These are phyloP conservation scores for Clonostachys byssicola DNA, from an alignment of 2,329 filamentous ascomycete species.

Conservation along the genomic window DNA sequence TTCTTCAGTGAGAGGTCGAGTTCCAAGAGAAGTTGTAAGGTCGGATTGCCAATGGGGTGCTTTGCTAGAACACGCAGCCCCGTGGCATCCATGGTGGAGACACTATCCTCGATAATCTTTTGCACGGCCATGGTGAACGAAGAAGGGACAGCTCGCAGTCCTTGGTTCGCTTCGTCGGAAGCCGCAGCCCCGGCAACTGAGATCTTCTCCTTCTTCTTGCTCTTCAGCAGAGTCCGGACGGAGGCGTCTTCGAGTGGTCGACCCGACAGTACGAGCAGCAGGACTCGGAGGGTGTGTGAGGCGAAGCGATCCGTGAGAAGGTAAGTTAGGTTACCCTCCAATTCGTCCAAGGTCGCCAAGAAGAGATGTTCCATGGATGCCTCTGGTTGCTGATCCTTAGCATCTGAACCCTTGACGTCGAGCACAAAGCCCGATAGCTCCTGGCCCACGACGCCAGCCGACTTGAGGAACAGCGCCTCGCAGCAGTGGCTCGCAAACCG, in stretches of 20 bases:
- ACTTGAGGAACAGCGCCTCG: constrained; percentile 84
- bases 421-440: constrained; percentile 51
- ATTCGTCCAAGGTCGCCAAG: constrained; percentile 76
- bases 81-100: constrained; percentile 70
- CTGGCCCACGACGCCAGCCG: constrained; percentile 72
- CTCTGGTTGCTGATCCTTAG: constrained; percentile 39
- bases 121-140: constrained; percentile 74
- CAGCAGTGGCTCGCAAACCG: constrained; percentile 97
- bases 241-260: constrained; percentile 68
- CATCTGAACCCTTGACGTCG: constrained; percentile 34
- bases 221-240: constrained; percentile 74
- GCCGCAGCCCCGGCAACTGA: constrained; percentile 52
- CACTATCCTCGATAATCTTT: constrained; percentile 77
- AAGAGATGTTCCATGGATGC: constrained; percentile 81
- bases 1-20: constrained; percentile 76
- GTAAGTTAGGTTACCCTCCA: constrained; percentile 80
- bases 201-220: constrained; percentile 87
- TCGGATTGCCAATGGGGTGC: constrained; percentile 87
- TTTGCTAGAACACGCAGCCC: constrained; percentile 80
- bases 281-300: constrained; percentile 82
- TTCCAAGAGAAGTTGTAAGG: constrained; percentile 84
- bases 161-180: constrained; percentile 37
- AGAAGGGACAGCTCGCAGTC: constrained; percentile 62
- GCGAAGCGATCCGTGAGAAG: constrained; percentile 85
- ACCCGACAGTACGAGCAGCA: constrained; percentile 82